Conservation (phyloP, 2,329 filamentous ascomycete genomes). For the Esteya vermicola region DNA sequence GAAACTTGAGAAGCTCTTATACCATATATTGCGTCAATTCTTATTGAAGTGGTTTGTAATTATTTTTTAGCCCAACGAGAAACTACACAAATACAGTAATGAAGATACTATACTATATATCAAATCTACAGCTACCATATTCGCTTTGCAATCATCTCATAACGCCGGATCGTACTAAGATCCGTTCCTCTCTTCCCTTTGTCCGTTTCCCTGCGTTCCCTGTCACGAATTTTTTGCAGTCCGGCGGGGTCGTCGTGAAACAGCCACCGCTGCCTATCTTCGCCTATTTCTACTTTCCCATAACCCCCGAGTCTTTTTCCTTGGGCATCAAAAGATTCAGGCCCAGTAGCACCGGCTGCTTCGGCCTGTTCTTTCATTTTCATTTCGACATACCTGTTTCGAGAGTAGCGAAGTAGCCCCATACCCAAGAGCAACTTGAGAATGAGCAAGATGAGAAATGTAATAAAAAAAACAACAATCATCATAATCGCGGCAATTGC, state of each 20-base stretch:
- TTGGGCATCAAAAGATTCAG: slow-evolving; percentile 48
- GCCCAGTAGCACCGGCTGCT: slow-evolving; percentile 29
- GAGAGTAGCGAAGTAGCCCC: slow-evolving; percentile 64
- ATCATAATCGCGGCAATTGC: slow-evolving; percentile 66
- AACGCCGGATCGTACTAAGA: slow-evolving; percentile 58
- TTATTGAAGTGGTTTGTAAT: neutral
- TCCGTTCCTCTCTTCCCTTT: slow-evolving; percentile 39
- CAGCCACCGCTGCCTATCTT: slow-evolving; percentile 74
- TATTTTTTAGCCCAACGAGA: neutral
- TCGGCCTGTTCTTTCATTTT: slow-evolving; percentile 49
- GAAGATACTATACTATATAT: neutral
- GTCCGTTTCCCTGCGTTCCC: slow-evolving; percentile 49
- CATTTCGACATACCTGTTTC: slow-evolving; percentile 69
- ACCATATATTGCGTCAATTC: neutral
- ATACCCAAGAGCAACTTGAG: slow-evolving; percentile 81
- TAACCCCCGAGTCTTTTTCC: slow-evolving; percentile 69
- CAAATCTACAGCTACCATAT: slow-evolving; percentile 55
- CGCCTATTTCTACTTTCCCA: slow-evolving; percentile 75
- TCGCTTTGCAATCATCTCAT: slow-evolving; percentile 91
- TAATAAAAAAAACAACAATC: slow-evolving; percentile 69
- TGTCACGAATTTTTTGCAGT: slow-evolving; percentile 43
- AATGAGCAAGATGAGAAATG: slow-evolving; percentile 73
- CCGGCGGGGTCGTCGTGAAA: slow-evolving; percentile 74
- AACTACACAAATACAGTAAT: neutral
- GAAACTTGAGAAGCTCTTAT: neutral